Evolutionary conservation across 2,329 filamentous ascomycete genomes (phyloP), one percentile per base, ranked within the genome.

Genomic region (Thelonectria discophora): DNA sequence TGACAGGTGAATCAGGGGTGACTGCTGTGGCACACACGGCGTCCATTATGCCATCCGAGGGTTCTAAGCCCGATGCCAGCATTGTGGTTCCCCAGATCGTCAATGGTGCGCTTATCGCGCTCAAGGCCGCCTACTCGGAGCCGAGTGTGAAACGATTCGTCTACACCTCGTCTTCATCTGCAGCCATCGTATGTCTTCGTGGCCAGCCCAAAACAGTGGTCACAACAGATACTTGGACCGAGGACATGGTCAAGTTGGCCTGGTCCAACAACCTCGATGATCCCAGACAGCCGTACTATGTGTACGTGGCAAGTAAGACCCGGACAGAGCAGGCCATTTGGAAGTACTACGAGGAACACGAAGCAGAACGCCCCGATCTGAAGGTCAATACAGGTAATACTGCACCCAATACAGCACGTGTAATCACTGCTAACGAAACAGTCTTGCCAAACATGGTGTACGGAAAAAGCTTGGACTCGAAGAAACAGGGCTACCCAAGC

Each of bases 71-170:
- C 0, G 75, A 82, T 59, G 74, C 79, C 2, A 68, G 77, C 46
- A 67, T 72, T 9, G 76, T 78, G n/a, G 76, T 82, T 43, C 72
- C 77, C 2, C 50, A 50, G 2, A 69, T 71, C 15, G 60, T 81
- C 5, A 49, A 60, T 1, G 73, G 73, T 27, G 65, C 73, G 0
- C 39, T 65, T 3, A 58, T 63, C 13, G 62, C 77, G 9, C 68
- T 81, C 18, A 69, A 76, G 17, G 69, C 77, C 1, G 78, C 79
- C 0, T 64, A 66, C 13, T 63, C 55, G 3, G 70, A 77, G 37
- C 65, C 75, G 0, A 69, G 70, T 13, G 70, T 83, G 3, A 75
- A 74, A 56, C 72, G 77, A 3, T 75, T 82, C 37, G 77, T 82
- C 9, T 32, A 47, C 9, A 61, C 58, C n/a, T 61, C 58, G 10